Base-by-base conservation (phyloP, 805 yeast species). In the Yarrowia osloensis region DNA sequence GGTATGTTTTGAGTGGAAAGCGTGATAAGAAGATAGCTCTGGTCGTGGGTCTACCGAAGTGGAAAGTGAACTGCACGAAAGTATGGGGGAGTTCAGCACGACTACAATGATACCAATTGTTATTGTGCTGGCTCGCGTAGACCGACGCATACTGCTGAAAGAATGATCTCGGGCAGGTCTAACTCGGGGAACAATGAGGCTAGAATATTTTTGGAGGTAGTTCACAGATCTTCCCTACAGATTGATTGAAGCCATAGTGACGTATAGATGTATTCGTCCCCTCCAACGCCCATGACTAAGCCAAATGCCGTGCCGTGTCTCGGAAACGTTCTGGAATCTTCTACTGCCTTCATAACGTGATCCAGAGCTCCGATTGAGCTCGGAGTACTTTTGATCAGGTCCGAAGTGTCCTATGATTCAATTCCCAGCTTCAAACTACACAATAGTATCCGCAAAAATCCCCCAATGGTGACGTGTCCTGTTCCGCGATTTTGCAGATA, bases 321-420 rank as follows among this genome's bases (percentile, higher is more conserved):
- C n/a, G 15, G 28, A 31, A 50, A 50, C 19, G 37, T 50, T 50
- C 40, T 50, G 40, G 57, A 50, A 50, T 50, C 57, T 50, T 50
- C 57, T 24, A 46, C 33, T 26, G 15, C 3, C 4, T 15, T 8
- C 11, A 26, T 12, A 26, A 28, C 17, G 8, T 4, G 19, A 15
- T 24, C 9, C 4, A 22, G 11, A 24, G 28, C 7, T 24, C 29
- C 29, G 49, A 44, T 24, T 13, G 3, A 21, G 46, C 3, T 11
- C 22, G 22, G 46, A 7, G 11, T 3, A 9, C 4, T 21, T n/a
- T 7, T 8, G 8, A 39, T 7, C 22, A 3, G 22, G 13, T n/a
- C 3, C 13, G 3, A 15, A 2, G 4, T 6, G 19, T 35, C 3
- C 39, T 7, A 4, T 19, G 11, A 35, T 4, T 35, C 39, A 2